Evolutionary conservation across 169 alveolate species (phyloP), one percentile per base, ranked within the genome.

Genomic region (Cryptosporidium viatorum): DNA sequence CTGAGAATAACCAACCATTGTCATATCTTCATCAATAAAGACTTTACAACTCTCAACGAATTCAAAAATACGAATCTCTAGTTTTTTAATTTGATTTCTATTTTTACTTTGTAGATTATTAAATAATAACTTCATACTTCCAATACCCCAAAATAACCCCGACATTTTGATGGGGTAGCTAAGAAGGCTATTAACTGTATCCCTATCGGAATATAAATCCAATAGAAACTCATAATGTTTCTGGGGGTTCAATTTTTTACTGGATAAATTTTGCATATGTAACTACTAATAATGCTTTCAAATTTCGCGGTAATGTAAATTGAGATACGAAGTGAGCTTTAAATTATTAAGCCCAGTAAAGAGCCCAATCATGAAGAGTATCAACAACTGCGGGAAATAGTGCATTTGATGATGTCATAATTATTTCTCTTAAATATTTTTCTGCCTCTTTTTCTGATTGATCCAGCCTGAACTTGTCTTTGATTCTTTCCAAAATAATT

Each of bases 301-400:
- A 31, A 3, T 21, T 33, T 39, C 9, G 33, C 51, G 67, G 67
- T 12, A 55, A 55, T 55, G 21, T 0, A 21, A 16, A 52, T 12
- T 52, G 29, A 18, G 9, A 55, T 3, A 31, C 14, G 39, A 70
- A n/a, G 12, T 7, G 33, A 6, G 16, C 67, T n/a, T 51, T 6
- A 33, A 33, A 65, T 55, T 35, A 69, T 91, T 75, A 94, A 51
- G 92, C 93, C 97, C 97, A 95, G 86, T 95, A 95, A 18, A 93
- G 68, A 2, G 98, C 97, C 97, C 97, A 95, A 29, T 95, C 95
- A 85, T 95, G 98, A 8, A 95, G 93, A 59, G 94, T 95, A 69
- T 95, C 98, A 39, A 95, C 94, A 39, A 97, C 95, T 41, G 94
- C 96, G 26, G 98, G 97, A 85, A 97, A 95, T 55, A 97, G 93